Evolutionary conservation across 2,329 filamentous ascomycete species (phyloP).

Genomic region (Fusarium heterosporum): DNA sequence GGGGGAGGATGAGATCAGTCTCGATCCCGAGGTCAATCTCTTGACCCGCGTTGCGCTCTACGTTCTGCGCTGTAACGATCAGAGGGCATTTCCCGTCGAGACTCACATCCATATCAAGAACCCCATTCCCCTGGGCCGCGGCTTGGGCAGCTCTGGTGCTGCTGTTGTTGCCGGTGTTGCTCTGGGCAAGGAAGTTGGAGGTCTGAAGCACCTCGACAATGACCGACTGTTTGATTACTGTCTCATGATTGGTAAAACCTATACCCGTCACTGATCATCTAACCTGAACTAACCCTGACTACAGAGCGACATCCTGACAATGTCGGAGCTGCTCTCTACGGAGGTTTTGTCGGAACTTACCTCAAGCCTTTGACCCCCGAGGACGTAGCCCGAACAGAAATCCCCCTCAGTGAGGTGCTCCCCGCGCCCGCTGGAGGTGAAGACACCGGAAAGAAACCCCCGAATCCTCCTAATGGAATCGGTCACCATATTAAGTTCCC

Average conservation of each 20-base stretch:
- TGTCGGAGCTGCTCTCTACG: conserved; percentile 93
- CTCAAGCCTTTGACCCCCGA: conserved; percentile 90
- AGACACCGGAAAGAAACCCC: conserved; percentile 88
- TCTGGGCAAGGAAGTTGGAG: conserved; percentile 88
- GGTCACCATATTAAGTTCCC: conserved; percentile 96
- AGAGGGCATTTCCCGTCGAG: conserved; percentile 83
- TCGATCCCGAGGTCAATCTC: conserved; percentile 88
- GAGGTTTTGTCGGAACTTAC: conserved; percentile 96
- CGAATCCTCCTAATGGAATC: conserved; percentile 90
- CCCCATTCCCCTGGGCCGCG: conserved; percentile 91
- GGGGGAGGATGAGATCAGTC: conserved; percentile 80
- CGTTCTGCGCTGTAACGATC: conserved; percentile 90
- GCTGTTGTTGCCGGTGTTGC: conserved; percentile 96
- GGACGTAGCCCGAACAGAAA: conserved; percentile 90
- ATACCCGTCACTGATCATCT: not conserved
- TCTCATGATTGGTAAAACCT: conserved; percentile 84
- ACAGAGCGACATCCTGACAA: conserved; percentile 90
- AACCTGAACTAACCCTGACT: conserved; percentile 17
- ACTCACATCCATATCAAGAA: conserved; percentile 96
- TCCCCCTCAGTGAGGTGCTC: conserved; percentile 92
- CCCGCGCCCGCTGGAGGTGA: conserved; percentile 90
- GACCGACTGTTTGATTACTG: conserved; percentile 94
- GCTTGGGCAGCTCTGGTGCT: conserved; percentile 93
- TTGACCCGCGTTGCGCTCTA: conserved; percentile 95
- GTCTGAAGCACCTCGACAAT: conserved; percentile 77